Conservation (phyloP, 2,329 filamentous ascomycete species). For the Pestalotiopsis sp. region DNA sequence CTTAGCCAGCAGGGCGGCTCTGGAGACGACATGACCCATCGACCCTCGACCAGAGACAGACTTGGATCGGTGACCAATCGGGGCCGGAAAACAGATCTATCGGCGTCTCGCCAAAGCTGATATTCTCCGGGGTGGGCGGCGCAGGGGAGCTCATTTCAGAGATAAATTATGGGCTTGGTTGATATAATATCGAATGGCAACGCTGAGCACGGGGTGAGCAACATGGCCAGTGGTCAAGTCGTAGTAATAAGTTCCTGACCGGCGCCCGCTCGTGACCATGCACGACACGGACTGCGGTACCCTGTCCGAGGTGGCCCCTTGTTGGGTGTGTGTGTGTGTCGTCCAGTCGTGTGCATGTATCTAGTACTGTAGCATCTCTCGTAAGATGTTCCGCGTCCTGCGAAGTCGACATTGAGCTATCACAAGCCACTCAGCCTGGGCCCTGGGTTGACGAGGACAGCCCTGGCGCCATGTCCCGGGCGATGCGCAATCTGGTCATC, state of each 20-base stretch:
- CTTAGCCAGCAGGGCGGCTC: not conserved
- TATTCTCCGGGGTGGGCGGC: not conserved
- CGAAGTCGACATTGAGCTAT: not conserved
- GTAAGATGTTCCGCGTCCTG: not conserved
- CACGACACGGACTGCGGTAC: not conserved
- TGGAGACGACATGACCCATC: not conserved
- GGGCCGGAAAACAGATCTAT: not conserved
- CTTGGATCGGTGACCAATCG: not conserved
- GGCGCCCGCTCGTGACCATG: not conserved
- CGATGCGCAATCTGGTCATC: not conserved
- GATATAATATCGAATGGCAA: not conserved
- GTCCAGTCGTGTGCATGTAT: not conserved
- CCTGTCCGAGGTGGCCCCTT: not conserved
- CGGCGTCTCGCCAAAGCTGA: not conserved
- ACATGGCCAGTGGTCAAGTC: not conserved
- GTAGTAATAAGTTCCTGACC: not conserved
- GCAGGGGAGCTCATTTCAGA: not conserved
- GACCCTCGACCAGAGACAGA: not conserved
- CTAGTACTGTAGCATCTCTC: not conserved
- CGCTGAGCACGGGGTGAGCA: not conserved
- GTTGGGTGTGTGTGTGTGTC: not conserved
- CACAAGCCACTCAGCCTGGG: not conserved
- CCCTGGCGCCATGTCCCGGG: not conserved
- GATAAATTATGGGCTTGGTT: not conserved
- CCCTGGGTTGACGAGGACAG: not conserved